Evolutionary conservation across 140 eudicot genomes (phyloP), one percentile per base, ranked within the genome.

Genomic region (Ambrosia hybrid): DNA sequence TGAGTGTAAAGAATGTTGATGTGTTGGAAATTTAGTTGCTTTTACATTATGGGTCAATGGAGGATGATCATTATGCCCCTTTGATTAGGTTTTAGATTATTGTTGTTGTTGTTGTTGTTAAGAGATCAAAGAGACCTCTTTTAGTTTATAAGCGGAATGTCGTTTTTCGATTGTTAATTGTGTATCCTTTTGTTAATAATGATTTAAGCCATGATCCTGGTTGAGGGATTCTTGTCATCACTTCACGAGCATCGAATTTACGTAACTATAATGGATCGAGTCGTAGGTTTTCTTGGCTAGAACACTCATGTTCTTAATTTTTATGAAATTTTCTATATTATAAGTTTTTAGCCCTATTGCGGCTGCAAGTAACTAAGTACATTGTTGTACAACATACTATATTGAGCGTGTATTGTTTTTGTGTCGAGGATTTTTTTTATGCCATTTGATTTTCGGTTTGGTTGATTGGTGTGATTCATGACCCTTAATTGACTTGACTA

Each of bases 401-500:
- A 37, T 51, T 64, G 78, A 38, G 26, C 36, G 2, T 5, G 34
- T 17, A 9, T 74, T 39, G 37, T 73, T 63, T 64, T 65, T 39
- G 37, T 68, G 62, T 9, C 67, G 39, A 75, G n/a, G 26, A 57
- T 66, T 37, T 56, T 21, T 21, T 67, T 56, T 30, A 26, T 5
- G 38, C 67, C 4, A 41, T 74, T 74, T 75, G 67, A 75, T 46
- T 21, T 0, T 45, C 56, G 30, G 59, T 70, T 41, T 45, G 37
- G 41, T 45, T 33, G 16, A 67, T 67, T 39, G 58, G 56, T 48
- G 57, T 68, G 62, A 68, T 58, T 12, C 21, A 46, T 57, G 62
- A 53, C 55, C 15, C 49, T 68, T 58, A 11, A 58, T 76, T 39
- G 53, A 45, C 74, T 76, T 39, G 53, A 45, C 74, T 10, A 56